Conservation (phyloP, 345 rosid species). For the Noccaea bulbosa region DNA sequence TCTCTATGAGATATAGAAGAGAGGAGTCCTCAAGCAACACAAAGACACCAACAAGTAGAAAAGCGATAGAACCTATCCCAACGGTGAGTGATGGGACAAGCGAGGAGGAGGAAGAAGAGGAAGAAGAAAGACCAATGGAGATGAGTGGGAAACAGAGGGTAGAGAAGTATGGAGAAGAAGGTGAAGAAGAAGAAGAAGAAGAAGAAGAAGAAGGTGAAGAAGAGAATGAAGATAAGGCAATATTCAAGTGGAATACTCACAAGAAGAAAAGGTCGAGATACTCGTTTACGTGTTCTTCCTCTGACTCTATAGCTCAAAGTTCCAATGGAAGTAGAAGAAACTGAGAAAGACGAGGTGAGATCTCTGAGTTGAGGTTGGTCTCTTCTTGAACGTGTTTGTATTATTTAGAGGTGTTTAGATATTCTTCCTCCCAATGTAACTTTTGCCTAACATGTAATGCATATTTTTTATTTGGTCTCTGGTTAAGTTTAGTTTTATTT, state of each 20-base stretch:
- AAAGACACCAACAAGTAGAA: conserved; percentile 49
- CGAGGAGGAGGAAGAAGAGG: conserved; percentile 56
- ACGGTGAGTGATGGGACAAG: conserved; percentile 69
- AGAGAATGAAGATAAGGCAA: conserved; percentile 48
- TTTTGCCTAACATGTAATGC: conserved; percentile 28
- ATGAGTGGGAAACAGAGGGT: conserved; percentile 44
- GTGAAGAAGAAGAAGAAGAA: conserved; percentile 38
- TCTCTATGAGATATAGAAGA: conserved; percentile 56
- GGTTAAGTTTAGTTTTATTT: conserved; percentile 11
- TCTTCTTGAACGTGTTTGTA: conserved; percentile 19
- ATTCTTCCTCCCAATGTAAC: conserved; percentile 29
- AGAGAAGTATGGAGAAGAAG: conserved; percentile 53
- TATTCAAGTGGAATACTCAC: conserved; percentile 76
- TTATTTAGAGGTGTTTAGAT: conserved; percentile 25
- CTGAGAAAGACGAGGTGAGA: conserved; percentile 27
- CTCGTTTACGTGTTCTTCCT: conserved; percentile 62
- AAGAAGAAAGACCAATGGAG: conserved; percentile 44
- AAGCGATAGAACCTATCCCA: conserved; percentile 39
- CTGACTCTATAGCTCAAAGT: conserved; percentile 76
- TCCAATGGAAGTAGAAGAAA: conserved; percentile 59
- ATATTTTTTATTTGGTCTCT: conserved; percentile 24
- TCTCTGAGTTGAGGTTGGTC: conserved; percentile 27
- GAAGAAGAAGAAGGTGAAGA: conserved; percentile 37
- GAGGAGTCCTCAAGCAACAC: conserved; percentile 43
- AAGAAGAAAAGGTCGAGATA: conserved; percentile 91